Percentiles rank a stretch among this genome's conserved stretches.
Evolutionary conservation across 176 grass and related monocot genomes (phyloP).

Genomic region (Cocos nucifera): DNA sequence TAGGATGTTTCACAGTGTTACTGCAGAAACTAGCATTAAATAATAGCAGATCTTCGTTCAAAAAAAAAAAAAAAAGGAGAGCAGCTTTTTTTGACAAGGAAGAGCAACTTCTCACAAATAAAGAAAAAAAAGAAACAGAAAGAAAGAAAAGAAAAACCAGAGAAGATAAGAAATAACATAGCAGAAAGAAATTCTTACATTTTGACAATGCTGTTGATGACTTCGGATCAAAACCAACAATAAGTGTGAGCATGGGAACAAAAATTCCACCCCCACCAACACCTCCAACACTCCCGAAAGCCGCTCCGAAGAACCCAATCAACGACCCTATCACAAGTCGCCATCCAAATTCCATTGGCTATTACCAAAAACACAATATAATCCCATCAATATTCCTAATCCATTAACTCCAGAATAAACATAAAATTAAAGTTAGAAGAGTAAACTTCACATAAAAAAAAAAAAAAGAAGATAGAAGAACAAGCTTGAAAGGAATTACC

Average conservation of each 20-base stretch:
- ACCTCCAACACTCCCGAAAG: slow-evolving; percentile 66
- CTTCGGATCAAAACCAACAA: slow-evolving; percentile 65
- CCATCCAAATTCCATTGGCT: slow-evolving; percentile 64
- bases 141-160: slow-evolving; percentile 3
- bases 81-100: too few species aligned
- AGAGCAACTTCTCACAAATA: too few species aligned
- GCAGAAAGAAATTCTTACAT: slow-evolving; percentile 33
- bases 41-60: too few species aligned
- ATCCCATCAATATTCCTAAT: neutral
- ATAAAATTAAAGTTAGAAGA: slow-evolving; percentile 4
- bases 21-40: too few species aligned
- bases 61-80: too few species aligned
- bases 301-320: slow-evolving; percentile 55
- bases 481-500: slow-evolving; percentile 24
- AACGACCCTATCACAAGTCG: slow-evolving; percentile 45
- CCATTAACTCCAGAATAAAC: neutral
- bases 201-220: slow-evolving; percentile 75
- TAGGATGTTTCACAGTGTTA: too few species aligned
- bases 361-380: neutral
- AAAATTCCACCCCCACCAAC: slow-evolving; percentile 79
- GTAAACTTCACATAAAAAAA: slow-evolving; percentile 3
- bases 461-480: neutral
- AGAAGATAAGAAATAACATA: slow-evolving; percentile 2
- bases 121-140: too few species aligned
- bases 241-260: slow-evolving; percentile 76